These are phyloP conservation scores for Penicillium dipodomyicola DNA, from an alignment of 495 filamentous ascomycete genomes.

Conservation along the genomic window DNA sequence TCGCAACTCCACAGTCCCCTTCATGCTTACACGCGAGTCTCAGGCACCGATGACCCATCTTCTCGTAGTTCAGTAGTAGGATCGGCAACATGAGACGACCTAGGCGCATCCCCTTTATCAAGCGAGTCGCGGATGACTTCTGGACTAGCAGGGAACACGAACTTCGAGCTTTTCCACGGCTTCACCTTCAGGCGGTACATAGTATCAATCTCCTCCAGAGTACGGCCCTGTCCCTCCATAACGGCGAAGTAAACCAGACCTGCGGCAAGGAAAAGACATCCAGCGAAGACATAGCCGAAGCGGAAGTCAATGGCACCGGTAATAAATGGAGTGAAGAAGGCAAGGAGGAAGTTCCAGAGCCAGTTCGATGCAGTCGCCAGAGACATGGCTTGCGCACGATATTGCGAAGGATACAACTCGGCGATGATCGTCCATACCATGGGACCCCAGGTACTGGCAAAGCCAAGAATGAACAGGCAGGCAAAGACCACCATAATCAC, in stretches of 20 bases:
- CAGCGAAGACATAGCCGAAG: constrained; percentile 79
- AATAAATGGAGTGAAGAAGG: constrained; percentile 78
- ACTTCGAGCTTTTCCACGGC: constrained; percentile 61
- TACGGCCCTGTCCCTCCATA: constrained; percentile 63
- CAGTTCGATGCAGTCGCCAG: constrained; percentile 79
- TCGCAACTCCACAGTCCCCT: neutral
- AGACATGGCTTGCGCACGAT: constrained; percentile 71
- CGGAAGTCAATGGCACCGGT: constrained; percentile 63
- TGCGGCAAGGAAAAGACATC: constrained; percentile 60
- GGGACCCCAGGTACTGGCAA: constrained; percentile 74
- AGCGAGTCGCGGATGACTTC: constrained; percentile 23
- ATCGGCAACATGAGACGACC: constrained; percentile 22
- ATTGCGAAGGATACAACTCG: constrained; percentile 75
- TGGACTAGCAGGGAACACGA: constrained; percentile 31
- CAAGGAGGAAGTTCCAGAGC: constrained; percentile 83
- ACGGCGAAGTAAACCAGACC: constrained; percentile 69
- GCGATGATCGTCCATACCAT: constrained; percentile 78
- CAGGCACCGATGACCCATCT: constrained; percentile 10
- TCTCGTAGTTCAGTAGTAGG: constrained; percentile 11
- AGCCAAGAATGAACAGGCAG: constrained; percentile 58
- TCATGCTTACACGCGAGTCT: neutral
- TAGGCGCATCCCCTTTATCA: constrained; percentile 19
- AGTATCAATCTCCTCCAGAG: constrained; percentile 75
- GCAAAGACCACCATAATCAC: constrained; percentile 71
- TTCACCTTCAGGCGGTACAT: constrained; percentile 71